Conservation (phyloP, 768 basidiomycete genomes). For the Candolleomyces aberdarensis region DNA sequence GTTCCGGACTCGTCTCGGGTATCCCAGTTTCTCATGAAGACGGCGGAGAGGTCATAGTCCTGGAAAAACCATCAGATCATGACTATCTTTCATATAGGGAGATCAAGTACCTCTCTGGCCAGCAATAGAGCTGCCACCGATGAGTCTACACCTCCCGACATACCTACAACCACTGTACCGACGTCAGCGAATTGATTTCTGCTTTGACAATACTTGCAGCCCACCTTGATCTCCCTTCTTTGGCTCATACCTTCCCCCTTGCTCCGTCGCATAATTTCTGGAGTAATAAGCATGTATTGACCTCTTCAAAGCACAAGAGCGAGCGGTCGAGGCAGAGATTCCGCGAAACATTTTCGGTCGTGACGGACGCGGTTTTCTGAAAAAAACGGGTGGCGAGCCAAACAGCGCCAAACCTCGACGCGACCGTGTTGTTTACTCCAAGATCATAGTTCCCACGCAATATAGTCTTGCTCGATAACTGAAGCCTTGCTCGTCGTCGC, state of each 20-base stretch:
- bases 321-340: background rate
- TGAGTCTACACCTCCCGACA: constrained; percentile 96
- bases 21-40: constrained; percentile 98
- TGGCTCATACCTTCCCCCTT: constrained; percentile 9
- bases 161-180: constrained; percentile 75
- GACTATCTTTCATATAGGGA: background rate
- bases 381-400: constrained; percentile 1
- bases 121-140: constrained; percentile 83
- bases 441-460: background rate
- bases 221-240: constrained; percentile 31
- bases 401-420: constrained; percentile 1
- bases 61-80: constrained; percentile 20
- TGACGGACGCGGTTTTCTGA: too few relatives aligned
- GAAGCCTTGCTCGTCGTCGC: background rate
- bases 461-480: background rate
- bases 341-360: background rate
- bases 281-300: constrained; percentile 7
- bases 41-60: constrained; percentile 81
- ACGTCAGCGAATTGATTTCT: background rate
- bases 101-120: constrained; percentile 51
- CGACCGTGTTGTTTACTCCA: background rate
- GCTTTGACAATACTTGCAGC: background rate
- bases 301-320: background rate
- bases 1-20: constrained; percentile 76
- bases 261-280: background rate